A percentile compares a stretch with the other conserved stretches of the same genome.
phyloP scores from a whole-genome alignment of 768 basidiomycete species.

The Terana coerulea region DNA sequence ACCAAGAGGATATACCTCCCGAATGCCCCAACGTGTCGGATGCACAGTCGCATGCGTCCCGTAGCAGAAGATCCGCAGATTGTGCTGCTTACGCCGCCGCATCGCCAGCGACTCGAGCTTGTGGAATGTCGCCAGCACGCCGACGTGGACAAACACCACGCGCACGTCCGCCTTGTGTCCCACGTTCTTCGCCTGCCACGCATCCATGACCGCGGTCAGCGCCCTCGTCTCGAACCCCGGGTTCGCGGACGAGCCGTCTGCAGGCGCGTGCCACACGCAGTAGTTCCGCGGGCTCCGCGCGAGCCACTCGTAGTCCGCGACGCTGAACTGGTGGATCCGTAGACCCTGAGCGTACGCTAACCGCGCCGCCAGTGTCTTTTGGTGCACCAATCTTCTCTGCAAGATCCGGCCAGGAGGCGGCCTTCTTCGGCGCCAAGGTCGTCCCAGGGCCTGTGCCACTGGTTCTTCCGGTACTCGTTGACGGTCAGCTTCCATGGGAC shows the following conservation, averaged over 20 bases:
- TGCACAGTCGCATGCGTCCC: conserved; percentile 56
- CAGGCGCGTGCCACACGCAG: conserved; percentile 43
- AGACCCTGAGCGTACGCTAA: conserved; percentile 37
- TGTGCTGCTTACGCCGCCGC: conserved; percentile 39
- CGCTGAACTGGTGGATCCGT: conserved; percentile 45
- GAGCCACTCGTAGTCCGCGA: conserved; percentile 45
- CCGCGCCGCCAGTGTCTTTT: no score
- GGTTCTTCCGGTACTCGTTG: conserved; percentile 25
- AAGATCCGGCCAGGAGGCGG: conserved; percentile 17
- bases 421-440: conserved; percentile 8
- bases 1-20: conserved; percentile 70
- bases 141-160: conserved; percentile 65
- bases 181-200: conserved; percentile 37
- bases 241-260: conserved; percentile 26
- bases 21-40: conserved; percentile 55
- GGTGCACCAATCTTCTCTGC: background rate
- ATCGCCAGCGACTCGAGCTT: conserved; percentile 46
- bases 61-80: conserved; percentile 62
- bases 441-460: conserved; percentile 20
- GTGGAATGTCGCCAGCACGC: conserved; percentile 46
- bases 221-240: conserved; percentile 39
- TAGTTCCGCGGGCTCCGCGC: conserved; percentile 35
- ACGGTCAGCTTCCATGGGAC: conserved; percentile 43
- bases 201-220: conserved; percentile 42
- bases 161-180: conserved; percentile 38